These are phyloP conservation scores for Chalara sp. DNA, from an alignment of 2,329 filamentous ascomycete genomes.

Conservation along the genomic window DNA sequence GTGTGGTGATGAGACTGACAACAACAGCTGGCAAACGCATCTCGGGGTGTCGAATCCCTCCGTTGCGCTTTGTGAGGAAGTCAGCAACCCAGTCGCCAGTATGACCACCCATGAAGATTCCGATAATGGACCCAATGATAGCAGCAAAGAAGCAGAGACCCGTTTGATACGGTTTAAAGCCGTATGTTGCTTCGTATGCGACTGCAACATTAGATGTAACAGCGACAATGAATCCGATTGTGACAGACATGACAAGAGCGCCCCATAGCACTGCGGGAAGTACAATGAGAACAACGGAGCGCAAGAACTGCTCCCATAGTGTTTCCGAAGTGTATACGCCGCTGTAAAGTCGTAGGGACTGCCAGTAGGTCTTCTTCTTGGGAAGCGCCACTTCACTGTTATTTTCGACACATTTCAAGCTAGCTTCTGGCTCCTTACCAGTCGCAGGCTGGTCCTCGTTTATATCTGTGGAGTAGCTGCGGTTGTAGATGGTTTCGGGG, in stretches of 20 bases:
- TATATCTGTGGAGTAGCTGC: constrained; percentile 16
- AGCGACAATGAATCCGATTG: constrained; percentile 37
- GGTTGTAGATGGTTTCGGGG: constrained; percentile 45
- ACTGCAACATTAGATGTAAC: constrained; percentile 45
- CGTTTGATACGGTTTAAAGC: constrained; percentile 33
- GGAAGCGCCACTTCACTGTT: constrained; percentile 1
- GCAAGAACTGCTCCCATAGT: constrained; percentile 34
- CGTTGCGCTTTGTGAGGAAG: constrained; percentile 43
- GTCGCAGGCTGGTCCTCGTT: constrained; percentile 19
- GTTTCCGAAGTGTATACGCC: constrained; percentile 18
- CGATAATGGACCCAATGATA: constrained; percentile 9
- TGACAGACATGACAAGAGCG: constrained; percentile 30
- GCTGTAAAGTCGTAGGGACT: constrained; percentile 9
- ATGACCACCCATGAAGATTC: constrained; percentile 10
- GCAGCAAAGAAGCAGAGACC: constrained; percentile 14
- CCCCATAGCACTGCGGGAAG: constrained; percentile 19
- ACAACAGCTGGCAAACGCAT: constrained; percentile 51
- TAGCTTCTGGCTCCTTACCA: background rate
- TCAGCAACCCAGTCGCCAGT: constrained; percentile 17
- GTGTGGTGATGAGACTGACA: constrained; percentile 43
- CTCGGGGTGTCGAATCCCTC: constrained; percentile 50
- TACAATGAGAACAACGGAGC: constrained; percentile 33
- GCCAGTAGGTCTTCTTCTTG: constrained; percentile 8
- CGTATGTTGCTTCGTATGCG: constrained; percentile 36
- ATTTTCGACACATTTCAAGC: background rate